Evolutionary conservation across 2,329 filamentous ascomycete genomes (phyloP).

Genomic region (Acrocalymma vagum): DNA sequence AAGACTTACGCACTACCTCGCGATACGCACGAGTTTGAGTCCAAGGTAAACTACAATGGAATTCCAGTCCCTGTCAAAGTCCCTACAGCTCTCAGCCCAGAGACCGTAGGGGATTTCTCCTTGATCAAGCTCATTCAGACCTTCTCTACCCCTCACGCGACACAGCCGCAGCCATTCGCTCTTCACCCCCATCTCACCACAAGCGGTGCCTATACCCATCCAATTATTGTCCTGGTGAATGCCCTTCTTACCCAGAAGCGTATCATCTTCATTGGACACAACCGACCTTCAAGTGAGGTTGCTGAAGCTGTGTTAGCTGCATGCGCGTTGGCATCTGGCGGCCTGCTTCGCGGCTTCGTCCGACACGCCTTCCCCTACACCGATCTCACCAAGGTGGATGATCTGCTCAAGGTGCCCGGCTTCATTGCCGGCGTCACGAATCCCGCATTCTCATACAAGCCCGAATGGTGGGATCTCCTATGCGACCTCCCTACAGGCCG

Average conservation of each 20-base stretch:
- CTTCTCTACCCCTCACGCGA: conserved; percentile 84
- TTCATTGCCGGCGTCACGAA: conserved; percentile 99
- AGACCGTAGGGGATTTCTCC: conserved; percentile 97
- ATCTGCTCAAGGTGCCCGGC: conserved; percentile 91
- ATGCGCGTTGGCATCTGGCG: conserved; percentile 91
- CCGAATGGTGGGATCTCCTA: conserved; percentile 97
- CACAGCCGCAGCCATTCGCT: conserved; percentile 83
- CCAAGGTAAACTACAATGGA: conserved; percentile 92
- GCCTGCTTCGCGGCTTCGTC: conserved; percentile 91
- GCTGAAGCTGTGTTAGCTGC: conserved; percentile 98
- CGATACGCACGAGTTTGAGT: conserved; percentile 98
- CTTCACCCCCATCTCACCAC: conserved; percentile 94
- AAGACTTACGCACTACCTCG: conserved; percentile 79
- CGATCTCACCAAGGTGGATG: conserved; percentile 96
- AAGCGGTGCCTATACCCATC: conserved; percentile 87
- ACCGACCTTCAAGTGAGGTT: conserved; percentile 92
- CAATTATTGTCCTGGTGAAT: conserved; percentile 93
- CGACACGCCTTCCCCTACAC: conserved; percentile 98
- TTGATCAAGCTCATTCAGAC: conserved; percentile 97
- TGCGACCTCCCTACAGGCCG: conserved; percentile 92
- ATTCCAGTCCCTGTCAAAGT: conserved; percentile 98
- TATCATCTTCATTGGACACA: conserved; percentile 94
- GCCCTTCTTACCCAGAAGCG: conserved; percentile 95
- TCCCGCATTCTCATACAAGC: conserved; percentile 91
- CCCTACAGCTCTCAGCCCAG: conserved; percentile 89